Percentiles rank a stretch among this genome's conserved stretches.
Evolutionary conservation across 306 rosid species (phyloP).

Genomic region (Sicyos edulis): DNA sequence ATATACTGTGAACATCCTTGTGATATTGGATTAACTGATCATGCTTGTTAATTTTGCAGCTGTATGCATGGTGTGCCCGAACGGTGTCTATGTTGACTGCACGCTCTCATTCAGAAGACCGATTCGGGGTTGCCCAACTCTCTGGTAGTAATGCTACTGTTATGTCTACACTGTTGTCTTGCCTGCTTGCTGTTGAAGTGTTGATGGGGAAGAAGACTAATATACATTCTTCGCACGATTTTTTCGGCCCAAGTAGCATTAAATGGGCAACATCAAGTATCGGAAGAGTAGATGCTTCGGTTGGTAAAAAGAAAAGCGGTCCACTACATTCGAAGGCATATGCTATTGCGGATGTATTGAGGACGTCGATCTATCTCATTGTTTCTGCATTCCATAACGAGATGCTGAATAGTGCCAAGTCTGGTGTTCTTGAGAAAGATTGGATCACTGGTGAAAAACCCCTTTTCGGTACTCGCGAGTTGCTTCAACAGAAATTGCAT

Average conservation of each 20-base stretch:
- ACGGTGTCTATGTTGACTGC: constrained; percentile 66
- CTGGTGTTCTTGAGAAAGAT: constrained; percentile 71
- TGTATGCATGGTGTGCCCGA: constrained; percentile 77
- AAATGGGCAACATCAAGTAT: constrained; percentile 66
- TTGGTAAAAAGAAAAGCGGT: constrained; percentile 55
- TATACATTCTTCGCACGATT: constrained; percentile 48
- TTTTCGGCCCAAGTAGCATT: constrained; percentile 67
- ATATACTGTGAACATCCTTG: not conserved
- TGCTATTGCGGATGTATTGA: constrained; percentile 73
- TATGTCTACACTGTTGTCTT: constrained; percentile 63
- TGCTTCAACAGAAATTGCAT: constrained; percentile 55
- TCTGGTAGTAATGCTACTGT: constrained; percentile 81
- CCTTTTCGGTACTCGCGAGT: constrained; percentile 53
- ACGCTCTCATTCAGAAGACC: constrained; percentile 60
- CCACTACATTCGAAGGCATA: constrained; percentile 67
- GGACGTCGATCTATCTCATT: constrained; percentile 63
- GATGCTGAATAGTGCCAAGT: constrained; percentile 70
- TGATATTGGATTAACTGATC: not conserved
- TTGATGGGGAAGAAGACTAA: constrained; percentile 87
- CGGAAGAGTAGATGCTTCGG: constrained; percentile 48
- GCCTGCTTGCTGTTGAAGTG: constrained; percentile 81
- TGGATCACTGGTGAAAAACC: constrained; percentile 59
- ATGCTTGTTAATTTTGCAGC: constrained; percentile 33
- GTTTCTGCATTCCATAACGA: constrained; percentile 76
- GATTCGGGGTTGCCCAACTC: constrained; percentile 83